Conservation (phyloP, 2,329 filamentous ascomycete genomes). For the Penicillium palitans region DNA sequence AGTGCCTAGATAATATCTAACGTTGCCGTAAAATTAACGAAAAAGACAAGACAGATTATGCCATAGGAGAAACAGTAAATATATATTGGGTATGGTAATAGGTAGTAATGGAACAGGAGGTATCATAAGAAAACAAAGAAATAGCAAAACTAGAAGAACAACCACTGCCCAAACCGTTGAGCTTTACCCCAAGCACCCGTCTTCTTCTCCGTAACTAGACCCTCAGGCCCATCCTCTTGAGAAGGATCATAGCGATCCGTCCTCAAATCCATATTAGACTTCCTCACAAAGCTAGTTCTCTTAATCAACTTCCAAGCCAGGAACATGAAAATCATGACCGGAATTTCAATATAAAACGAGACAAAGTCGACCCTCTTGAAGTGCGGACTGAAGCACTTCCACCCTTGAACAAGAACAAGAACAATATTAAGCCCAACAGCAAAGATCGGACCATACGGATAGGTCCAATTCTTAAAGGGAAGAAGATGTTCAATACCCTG, state of each 20-base stretch:
- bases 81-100: not conserved
- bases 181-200: slow-evolving; percentile 22
- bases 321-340: slow-evolving; percentile 59
- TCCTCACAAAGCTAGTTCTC: slow-evolving; percentile 47
- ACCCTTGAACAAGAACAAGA: slow-evolving; percentile 64
- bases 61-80: not conserved
- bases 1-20: not conserved
- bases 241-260: slow-evolving; percentile 47
- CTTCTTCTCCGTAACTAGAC: slow-evolving; percentile 17
- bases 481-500: slow-evolving; percentile 64
- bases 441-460: slow-evolving; percentile 61
- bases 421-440: slow-evolving; percentile 59
- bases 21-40: not conserved
- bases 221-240: slow-evolving; percentile 28
- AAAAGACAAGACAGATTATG: not conserved
- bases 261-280: slow-evolving; percentile 53
- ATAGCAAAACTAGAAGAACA: slow-evolving; percentile 35
- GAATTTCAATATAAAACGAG: slow-evolving; percentile 63
- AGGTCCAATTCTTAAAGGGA: slow-evolving; percentile 67
- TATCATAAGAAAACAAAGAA: slow-evolving; percentile 6
- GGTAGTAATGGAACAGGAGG: not conserved
- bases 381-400: slow-evolving; percentile 57
- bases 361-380: slow-evolving; percentile 63
- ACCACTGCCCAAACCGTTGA: slow-evolving; percentile 40
- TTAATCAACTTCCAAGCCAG: slow-evolving; percentile 57